Evolutionary conservation across 2,329 filamentous ascomycete species (phyloP).

Genomic region (Xylariaceae sp.): DNA sequence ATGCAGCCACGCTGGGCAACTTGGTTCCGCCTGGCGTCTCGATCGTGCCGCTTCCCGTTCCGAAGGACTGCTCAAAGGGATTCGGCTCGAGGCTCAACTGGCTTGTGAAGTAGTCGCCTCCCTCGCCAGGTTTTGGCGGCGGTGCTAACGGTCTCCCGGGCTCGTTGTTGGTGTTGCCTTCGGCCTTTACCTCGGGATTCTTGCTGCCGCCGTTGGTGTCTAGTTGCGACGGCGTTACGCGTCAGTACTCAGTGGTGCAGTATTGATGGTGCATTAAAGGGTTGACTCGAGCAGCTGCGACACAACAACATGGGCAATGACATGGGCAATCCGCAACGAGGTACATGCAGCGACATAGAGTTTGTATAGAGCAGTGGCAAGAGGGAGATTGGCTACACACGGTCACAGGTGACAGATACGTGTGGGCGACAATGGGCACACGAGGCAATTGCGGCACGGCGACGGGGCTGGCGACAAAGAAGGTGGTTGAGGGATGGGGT

Average conservation of each 20-base stretch:
- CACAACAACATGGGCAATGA: conserved; percentile 4
- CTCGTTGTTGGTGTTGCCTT: conserved; percentile 51
- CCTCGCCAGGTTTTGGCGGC: conserved; percentile 60
- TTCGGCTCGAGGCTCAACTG: conserved; percentile 81
- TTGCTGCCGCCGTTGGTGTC: conserved; percentile 45
- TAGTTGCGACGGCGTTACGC: conserved; percentile 24
- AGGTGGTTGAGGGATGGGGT: conserved; percentile 1
- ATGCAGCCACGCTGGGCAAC: conserved; percentile 81
- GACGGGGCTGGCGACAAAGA: neutral
- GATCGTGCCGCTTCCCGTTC: conserved; percentile 52
- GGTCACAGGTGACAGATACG: too few relatives aligned
- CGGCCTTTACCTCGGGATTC: conserved; percentile 44
- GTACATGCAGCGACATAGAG: conserved; percentile 3
- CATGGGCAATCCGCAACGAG: conserved; percentile 6
- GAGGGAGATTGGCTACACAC: too few relatives aligned
- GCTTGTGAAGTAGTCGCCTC: conserved; percentile 62
- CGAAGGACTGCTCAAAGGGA: conserved; percentile 95
- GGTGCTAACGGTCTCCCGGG: conserved; percentile 64
- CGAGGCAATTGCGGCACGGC: too few relatives aligned
- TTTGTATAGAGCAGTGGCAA: too few relatives aligned
- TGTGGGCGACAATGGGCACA: too few relatives aligned
- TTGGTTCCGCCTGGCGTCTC: conserved; percentile 82
- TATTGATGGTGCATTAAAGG: conserved; percentile 7
- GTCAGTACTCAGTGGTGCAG: conserved; percentile 23
- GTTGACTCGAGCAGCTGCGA: conserved; percentile 1